Evolutionary conservation across 257 asterid species (phyloP), one percentile per base, ranked within the genome.

Genomic region (Salvia miltiorrhiza): DNA sequence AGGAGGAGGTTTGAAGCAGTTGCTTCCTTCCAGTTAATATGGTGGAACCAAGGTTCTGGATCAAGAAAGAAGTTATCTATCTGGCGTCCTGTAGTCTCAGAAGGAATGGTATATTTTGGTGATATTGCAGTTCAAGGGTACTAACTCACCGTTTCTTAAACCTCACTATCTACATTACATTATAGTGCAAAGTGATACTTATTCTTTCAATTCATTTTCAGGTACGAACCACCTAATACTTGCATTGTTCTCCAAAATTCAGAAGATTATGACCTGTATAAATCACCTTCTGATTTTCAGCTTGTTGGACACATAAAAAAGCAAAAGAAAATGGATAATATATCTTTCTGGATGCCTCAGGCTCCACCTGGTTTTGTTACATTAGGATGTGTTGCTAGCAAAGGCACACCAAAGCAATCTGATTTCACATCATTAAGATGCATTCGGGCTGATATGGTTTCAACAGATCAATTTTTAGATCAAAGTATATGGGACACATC

Each of bases 21-120:
- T 78, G 96, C 97, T 16, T 86, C 96, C 70, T 93, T 86, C 78
- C 80, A 74, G 72, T 78, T 90, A 80, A 82, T 93, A 72, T 93
- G 99, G 99, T 93, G 93, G 96, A 93, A 93, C 78, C 95, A 90
- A 82, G 97, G 96, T 60, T 90, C 93, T 71, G 91, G 91, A 70
- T 87, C 96, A 62, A 87, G 99, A 77, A 93, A 87, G 82, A 84
- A 82, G 80, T 71, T 93, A 72, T 93, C 99, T 28, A 80, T 93
- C 54, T 93, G 99, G 99, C 99, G 97, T 54, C 99, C 99, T 35
- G 86, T 87, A 40, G 86, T 88, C 45, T 85, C 96, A 43, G 88
- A 87, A 75, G 96, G 96, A 80, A 87, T 86, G 95, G 86, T 90
- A 48, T 87, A 83, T 81, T 88, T 93, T 39, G 97, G 99, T 72